A percentile compares a stretch with the other conserved stretches of the same genome.
Conservation (phyloP, 106 monocot genomes). For the Allium fistulosum region DNA sequence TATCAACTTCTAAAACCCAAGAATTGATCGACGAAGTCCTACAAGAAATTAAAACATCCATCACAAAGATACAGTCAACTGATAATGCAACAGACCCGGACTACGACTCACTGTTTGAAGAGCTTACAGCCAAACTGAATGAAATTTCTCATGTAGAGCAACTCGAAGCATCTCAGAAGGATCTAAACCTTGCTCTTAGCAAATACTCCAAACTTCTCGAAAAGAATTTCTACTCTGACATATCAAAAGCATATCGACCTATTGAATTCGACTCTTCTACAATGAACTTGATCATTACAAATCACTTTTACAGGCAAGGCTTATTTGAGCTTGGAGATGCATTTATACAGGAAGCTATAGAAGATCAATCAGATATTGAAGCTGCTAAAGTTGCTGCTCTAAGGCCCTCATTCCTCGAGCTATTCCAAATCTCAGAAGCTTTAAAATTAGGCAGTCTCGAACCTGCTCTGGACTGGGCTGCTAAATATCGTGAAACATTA, state of each 20-base stretch:
- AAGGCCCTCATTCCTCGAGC: constrained; percentile 56
- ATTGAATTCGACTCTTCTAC: constrained; percentile 50
- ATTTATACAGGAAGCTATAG: constrained; percentile 42
- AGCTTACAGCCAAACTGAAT: constrained; percentile 42
- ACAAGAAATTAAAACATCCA: constrained; percentile 41
- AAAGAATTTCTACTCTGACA: constrained; percentile 62
- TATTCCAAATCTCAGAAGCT: constrained; percentile 58
- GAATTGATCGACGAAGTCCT: constrained; percentile 51
- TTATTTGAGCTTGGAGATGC: constrained; percentile 89
- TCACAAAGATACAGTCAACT: constrained; percentile 37
- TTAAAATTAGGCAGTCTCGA: constrained; percentile 52
- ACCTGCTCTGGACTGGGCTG: constrained; percentile 73
- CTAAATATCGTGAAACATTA: constrained; percentile 28
- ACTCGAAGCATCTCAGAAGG: constrained; percentile 72
- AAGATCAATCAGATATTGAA: constrained; percentile 26
- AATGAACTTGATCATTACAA: constrained; percentile 67
- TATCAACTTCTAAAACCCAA: constrained; percentile 51
- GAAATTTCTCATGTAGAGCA: constrained; percentile 48
- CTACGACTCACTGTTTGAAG: constrained; percentile 27
- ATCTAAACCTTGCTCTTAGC: constrained; percentile 43
- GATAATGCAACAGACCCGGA: constrained; percentile 7
- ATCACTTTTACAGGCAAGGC: constrained; percentile 83
- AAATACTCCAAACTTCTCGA: constrained; percentile 65
- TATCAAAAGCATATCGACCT: constrained; percentile 66
- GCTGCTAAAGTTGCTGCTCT: constrained; percentile 21